Base-by-base conservation (phyloP, 495 filamentous ascomycete species). In the Podospora pseudopauciseta region DNA sequence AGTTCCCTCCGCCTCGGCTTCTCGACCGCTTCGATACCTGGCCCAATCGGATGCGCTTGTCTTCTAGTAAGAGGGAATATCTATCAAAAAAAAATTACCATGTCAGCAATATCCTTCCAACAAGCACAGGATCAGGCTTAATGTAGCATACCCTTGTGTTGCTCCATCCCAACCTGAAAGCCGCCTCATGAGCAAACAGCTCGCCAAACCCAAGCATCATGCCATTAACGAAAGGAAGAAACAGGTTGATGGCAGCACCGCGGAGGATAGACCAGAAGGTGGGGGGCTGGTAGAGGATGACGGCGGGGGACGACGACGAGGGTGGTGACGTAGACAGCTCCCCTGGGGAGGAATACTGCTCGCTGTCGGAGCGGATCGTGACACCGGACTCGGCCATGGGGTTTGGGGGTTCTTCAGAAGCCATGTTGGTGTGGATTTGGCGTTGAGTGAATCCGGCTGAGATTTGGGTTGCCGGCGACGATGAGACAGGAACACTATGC, bases 171-270 rank as follows among this genome's bases (percentile, higher is more conserved):
- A 97, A 82, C 71, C 93, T 84, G 75, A 94, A 99, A 15, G 95
- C 95, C 13, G 91, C 87, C 80, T 99, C 95, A 76, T 99, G 94
- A 65, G 95, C 95, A 76, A 98, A 90, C 53, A 99, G 81, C 80
- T 99, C 95, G 26, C 95, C 95, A 74, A 99, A 97, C 5, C 95
- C 95, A 65, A 99, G 81, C 95, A 99, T 99, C 80, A 99, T 84
- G 23, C 95, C 95, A 79, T 99, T 99, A 72, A 99, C 87, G 70
- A 99, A 99, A 0, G 95, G 95, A 3, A 99, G 82, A 0, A 99
- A 68, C 7, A 99, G 82, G 77, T 99, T 99, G 80, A 99, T 98
- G 4, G 93, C 93, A 6, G 93, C 92, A 7, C 95, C 92, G 44
- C 94, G 88, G 62, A 97, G 63, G 54, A 99, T 75, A 32, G 91